Percentiles rank a stretch among this genome's conserved stretches.
Conservation (phyloP, 2,329 filamentous ascomycete species). For the Pseudogymnoascus sp. region DNA sequence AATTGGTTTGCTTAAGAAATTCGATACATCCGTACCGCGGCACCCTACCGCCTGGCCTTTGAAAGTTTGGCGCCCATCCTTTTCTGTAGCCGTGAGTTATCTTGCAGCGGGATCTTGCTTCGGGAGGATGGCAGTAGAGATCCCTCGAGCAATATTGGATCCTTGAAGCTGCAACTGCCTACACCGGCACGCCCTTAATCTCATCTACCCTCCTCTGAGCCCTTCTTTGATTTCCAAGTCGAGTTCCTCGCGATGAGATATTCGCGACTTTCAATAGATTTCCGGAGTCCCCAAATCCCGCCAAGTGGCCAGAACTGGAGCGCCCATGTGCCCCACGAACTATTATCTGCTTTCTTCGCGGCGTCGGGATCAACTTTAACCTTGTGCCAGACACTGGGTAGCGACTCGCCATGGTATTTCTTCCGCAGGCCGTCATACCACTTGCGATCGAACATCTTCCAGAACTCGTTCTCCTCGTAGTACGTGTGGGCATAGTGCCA, state of each 20-base stretch:
- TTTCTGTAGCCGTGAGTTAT: background rate
- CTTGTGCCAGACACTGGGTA: conserved; percentile 68
- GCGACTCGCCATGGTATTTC: conserved; percentile 55
- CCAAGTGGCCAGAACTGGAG: conserved; percentile 45
- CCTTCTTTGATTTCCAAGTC: conserved; percentile 22
- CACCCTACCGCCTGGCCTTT: background rate
- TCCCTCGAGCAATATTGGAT: background rate
- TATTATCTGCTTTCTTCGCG: conserved; percentile 35
- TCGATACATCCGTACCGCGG: no score
- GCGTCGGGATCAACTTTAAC: conserved; percentile 50
- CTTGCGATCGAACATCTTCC: conserved; percentile 52
- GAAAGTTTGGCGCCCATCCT: background rate
- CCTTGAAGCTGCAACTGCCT: background rate
- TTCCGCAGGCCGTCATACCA: conserved; percentile 58
- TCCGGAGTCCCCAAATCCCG: conserved; percentile 54
- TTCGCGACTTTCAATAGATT: conserved; percentile 48
- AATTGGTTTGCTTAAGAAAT: background rate
- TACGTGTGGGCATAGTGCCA: conserved; percentile 86
- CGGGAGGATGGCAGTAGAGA: no score
- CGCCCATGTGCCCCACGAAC: conserved; percentile 37
- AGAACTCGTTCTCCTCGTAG: conserved; percentile 68
- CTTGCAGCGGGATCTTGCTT: no score
- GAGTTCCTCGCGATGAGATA: conserved; percentile 27
- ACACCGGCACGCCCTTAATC: background rate
- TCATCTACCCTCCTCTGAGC: background rate